A percentile compares a stretch with the other conserved stretches of the same genome.
Conservation (phyloP, 768 basidiomycete genomes). For the Tulasnella sp. region DNA sequence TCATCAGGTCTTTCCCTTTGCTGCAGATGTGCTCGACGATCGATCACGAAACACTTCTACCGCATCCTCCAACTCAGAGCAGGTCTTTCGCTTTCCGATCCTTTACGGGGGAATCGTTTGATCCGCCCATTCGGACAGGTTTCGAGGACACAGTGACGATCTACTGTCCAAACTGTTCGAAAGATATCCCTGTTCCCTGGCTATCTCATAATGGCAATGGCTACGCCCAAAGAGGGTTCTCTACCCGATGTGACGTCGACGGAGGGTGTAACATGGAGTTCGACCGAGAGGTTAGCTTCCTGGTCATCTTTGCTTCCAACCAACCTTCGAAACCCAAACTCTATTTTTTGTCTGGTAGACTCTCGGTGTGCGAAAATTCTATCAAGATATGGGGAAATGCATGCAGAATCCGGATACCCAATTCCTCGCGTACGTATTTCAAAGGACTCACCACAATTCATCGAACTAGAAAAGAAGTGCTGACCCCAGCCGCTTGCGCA, state of each 20-base stretch:
- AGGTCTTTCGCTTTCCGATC: not conserved
- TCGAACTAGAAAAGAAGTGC: not conserved
- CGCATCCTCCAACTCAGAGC: not conserved
- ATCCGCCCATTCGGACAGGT: not conserved
- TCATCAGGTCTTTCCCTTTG: conserved; percentile 16
- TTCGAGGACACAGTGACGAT: not conserved
- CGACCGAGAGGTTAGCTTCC: conserved; percentile 17
- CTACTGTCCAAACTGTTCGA: conserved; percentile 5
- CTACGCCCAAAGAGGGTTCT: conserved; percentile 2
- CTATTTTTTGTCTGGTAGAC: too few species aligned
- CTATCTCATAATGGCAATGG: not conserved
- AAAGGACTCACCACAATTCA: not conserved
- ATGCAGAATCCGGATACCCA: not conserved
- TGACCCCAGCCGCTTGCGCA: too few species aligned
- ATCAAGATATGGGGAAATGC: not conserved
- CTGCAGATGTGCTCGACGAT: conserved; percentile 2
- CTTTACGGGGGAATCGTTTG: conserved; percentile 15
- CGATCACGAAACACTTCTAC: conserved; percentile 14
- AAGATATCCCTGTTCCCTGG: conserved; percentile 2
- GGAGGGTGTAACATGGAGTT: not conserved
- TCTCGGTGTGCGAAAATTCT: conserved; percentile 4
- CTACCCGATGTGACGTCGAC: not conserved
- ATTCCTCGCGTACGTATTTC: not conserved
- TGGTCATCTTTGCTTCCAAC: too few species aligned
- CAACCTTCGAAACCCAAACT: too few species aligned